These are phyloP conservation scores for Xylaria sp. DNA, from an alignment of 2,329 filamentous ascomycete species.

Conservation along the genomic window DNA sequence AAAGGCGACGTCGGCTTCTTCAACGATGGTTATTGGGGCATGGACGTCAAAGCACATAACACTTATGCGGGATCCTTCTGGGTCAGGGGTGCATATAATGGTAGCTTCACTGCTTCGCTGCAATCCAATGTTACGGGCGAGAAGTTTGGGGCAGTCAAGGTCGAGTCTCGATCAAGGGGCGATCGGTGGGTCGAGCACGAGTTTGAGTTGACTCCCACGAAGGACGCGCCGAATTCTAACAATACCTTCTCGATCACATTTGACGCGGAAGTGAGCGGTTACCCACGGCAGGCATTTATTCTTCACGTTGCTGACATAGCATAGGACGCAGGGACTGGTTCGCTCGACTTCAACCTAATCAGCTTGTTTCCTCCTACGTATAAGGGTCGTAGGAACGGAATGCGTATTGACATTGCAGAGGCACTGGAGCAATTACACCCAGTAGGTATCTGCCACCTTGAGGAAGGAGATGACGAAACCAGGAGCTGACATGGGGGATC, in stretches of 20 bases:
- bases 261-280: constrained; percentile 41
- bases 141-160: constrained; percentile 49
- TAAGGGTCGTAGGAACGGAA: constrained; percentile 60
- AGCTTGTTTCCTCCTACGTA: constrained; percentile 64
- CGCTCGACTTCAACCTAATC: constrained; percentile 60
- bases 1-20: constrained; percentile 48
- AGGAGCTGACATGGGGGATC: constrained; percentile 3
- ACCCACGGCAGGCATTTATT: background rate
- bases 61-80: constrained; percentile 55
- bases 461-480: background rate
- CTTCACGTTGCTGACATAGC: constrained; percentile 3
- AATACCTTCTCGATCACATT: constrained; percentile 61
- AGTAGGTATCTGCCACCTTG: constrained; percentile 33
- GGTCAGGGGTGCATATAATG: constrained; percentile 53
- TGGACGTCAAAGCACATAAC: constrained; percentile 50
- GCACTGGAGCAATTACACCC: constrained; percentile 56
- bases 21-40: constrained; percentile 62
- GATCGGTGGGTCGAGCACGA: constrained; percentile 56
- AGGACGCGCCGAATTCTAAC: constrained; percentile 55
- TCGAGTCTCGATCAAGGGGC: constrained; percentile 46
- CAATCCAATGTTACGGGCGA: constrained; percentile 48
- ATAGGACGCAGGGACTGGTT: constrained; percentile 42
- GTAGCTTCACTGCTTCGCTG: constrained; percentile 51
- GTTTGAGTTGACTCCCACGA: constrained; percentile 46
- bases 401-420: constrained; percentile 57